Percentiles rank a stretch among this genome's conserved stretches.
These are phyloP conservation scores for Cladosporium velox DNA, from an alignment of 2,329 filamentous ascomycete species.

Conservation along the genomic window DNA sequence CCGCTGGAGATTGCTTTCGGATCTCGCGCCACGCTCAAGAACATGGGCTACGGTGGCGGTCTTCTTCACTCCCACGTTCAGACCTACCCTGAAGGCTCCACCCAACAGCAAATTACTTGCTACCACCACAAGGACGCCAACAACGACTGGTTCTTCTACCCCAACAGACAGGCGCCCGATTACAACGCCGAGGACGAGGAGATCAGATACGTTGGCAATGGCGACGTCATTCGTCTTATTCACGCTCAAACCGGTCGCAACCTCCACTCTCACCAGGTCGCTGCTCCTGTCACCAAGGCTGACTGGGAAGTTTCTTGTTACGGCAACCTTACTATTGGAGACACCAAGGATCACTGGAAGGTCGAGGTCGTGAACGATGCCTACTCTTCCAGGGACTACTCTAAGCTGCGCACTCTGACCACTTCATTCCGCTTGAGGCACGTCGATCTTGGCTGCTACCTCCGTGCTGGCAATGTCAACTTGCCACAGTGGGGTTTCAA, in stretches of 20 bases:
- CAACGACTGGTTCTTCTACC: conserved; percentile 99
- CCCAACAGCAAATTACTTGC: conserved; percentile 95
- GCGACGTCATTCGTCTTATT: conserved; percentile 78
- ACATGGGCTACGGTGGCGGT: conserved; percentile 98
- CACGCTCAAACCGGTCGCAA: conserved; percentile 96
- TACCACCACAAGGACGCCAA: conserved; percentile 99
- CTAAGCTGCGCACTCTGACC: conserved; percentile 84
- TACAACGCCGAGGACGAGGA: conserved; percentile 72
- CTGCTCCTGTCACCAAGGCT: conserved; percentile 84
- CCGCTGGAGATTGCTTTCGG: conserved; percentile 89
- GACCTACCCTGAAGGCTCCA: conserved; percentile 90
- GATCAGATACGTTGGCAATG: conserved; percentile 73
- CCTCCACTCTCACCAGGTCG: conserved; percentile 88
- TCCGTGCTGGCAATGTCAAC: conserved; percentile 93
- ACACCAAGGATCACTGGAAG: conserved; percentile 97
- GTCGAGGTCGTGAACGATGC: conserved; percentile 90
- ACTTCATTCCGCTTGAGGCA: conserved; percentile 90
- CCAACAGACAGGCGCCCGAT: conserved; percentile 75
- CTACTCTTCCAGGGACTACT: conserved; percentile 74
- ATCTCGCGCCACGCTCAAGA: conserved; percentile 90
- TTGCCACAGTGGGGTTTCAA: conserved; percentile 99
- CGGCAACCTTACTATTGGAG: conserved; percentile 90
- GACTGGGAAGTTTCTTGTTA: conserved; percentile 95
- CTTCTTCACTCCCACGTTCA: conserved; percentile 95
- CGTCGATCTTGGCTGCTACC: conserved; percentile 80